Evolutionary conservation across 2,329 filamentous ascomycete genomes (phyloP).

Genomic region (Diaporthe sp.): DNA sequence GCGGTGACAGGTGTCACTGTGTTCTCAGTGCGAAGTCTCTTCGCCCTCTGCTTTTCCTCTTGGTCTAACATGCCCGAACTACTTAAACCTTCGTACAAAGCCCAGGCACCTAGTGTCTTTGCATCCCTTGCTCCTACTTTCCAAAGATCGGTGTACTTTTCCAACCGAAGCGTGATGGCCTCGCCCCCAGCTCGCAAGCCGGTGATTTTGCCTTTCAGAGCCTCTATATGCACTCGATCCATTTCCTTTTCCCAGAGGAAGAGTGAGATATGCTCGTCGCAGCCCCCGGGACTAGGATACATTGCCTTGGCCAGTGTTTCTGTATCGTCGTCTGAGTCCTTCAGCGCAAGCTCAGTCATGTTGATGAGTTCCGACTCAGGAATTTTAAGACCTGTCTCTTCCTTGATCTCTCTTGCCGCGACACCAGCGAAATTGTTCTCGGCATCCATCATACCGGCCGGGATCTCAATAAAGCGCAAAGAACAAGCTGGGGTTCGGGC

Average conservation of each 20-base stretch:
- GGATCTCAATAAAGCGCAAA: conserved; percentile 69
- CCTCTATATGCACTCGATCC: conserved; percentile 60
- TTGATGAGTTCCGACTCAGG: conserved; percentile 59
- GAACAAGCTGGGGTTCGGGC: conserved; percentile 67
- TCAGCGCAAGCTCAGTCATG: conserved; percentile 62
- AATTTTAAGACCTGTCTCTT: conserved; percentile 69
- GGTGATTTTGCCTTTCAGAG: conserved; percentile 69
- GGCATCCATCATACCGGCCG: conserved; percentile 72
- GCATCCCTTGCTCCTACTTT: conserved; percentile 67
- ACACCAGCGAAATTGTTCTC: conserved; percentile 66
- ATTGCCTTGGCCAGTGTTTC: conserved; percentile 60
- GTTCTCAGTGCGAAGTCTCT: neutral
- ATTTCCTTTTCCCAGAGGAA: conserved; percentile 68
- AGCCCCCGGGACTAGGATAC: conserved; percentile 70
- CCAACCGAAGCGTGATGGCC: conserved; percentile 71
- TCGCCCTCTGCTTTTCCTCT: conserved; percentile 1
- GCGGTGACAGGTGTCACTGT: neutral
- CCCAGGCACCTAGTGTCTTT: conserved; percentile 69
- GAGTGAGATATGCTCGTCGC: conserved; percentile 71
- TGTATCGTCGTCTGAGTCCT: conserved; percentile 45
- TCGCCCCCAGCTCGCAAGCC: conserved; percentile 69
- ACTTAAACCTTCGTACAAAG: conserved; percentile 50
- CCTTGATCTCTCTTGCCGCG: conserved; percentile 70
- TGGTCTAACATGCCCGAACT: neutral
- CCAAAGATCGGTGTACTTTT: conserved; percentile 69